These are phyloP conservation scores for Carex kokanica DNA, from an alignment of 176 grass and related monocot genomes.

Conservation along the genomic window DNA sequence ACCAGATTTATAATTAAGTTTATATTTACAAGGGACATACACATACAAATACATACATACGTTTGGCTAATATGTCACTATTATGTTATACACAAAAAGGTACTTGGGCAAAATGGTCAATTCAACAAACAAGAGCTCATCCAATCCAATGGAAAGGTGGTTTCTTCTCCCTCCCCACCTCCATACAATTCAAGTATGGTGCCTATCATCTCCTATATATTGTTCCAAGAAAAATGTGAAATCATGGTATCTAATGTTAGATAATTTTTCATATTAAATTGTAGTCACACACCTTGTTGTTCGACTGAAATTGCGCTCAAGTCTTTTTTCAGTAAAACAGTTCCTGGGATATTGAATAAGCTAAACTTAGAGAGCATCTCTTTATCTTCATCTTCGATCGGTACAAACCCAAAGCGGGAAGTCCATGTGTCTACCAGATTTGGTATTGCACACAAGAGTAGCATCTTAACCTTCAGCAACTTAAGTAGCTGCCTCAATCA, in stretches of 20 bases:
- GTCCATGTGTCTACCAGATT: conserved; percentile 60
- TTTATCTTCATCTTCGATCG: conserved; percentile 56
- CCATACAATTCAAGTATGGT: neutral
- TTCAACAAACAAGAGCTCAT: neutral
- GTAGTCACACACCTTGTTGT: conserved; percentile 33
- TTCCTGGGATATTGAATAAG: conserved; percentile 52
- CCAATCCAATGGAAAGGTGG: neutral
- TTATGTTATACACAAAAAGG: neutral
- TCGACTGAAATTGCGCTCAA: conserved; percentile 30
- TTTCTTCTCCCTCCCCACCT: neutral
- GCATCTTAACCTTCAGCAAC: conserved; percentile 58
- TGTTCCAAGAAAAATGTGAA: neutral
- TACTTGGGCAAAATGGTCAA: neutral
- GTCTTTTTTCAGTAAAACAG: conserved; percentile 58
- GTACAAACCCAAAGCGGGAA: conserved; percentile 50
- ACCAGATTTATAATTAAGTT: too few relatives aligned
- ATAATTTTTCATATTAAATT: conserved; percentile 6
- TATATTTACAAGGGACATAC: too few relatives aligned
- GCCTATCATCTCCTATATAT: neutral
- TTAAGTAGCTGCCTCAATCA: conserved; percentile 50
- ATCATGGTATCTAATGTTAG: neutral
- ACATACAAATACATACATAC: neutral
- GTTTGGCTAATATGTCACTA: neutral
- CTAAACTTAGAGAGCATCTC: conserved; percentile 48
- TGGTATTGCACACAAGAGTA: conserved; percentile 68